These are phyloP conservation scores for Teratosphaeria nubilosa DNA, from an alignment of 2,329 filamentous ascomycete genomes.

Conservation along the genomic window DNA sequence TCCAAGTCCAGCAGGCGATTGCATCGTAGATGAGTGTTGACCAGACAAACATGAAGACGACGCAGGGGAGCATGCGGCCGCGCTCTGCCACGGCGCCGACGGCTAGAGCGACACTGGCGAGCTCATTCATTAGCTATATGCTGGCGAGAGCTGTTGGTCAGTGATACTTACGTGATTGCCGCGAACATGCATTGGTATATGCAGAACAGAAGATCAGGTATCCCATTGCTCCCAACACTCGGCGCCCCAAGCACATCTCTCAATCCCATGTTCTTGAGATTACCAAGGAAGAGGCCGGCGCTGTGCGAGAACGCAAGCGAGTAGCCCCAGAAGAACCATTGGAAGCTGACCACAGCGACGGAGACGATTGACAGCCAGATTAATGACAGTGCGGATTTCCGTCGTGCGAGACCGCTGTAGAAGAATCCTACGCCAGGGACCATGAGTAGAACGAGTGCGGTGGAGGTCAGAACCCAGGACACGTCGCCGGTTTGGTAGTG, in stretches of 20 bases:
- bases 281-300: constrained; percentile 65
- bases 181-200: constrained; percentile 87
- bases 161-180: constrained; percentile 51
- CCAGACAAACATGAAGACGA: constrained; percentile 92
- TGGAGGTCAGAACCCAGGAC: constrained; percentile 65
- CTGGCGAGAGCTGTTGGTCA: background rate
- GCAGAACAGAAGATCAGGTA: constrained; percentile 77
- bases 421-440: constrained; percentile 91
- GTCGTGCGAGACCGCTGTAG: constrained; percentile 79
- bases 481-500: constrained; percentile 82
- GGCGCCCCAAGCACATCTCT: constrained; percentile 63
- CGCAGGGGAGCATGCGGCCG: constrained; percentile 76
- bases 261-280: constrained; percentile 71
- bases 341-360: constrained; percentile 68
- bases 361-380: constrained; percentile 80
- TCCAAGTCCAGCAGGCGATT: constrained; percentile 95
- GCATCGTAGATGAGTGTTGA: constrained; percentile 82
- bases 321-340: constrained; percentile 96
- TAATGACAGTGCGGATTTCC: constrained; percentile 79
- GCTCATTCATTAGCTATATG: constrained; percentile 1
- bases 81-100: constrained; percentile 79
- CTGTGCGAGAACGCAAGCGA: constrained; percentile 72
- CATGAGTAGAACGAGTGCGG: constrained; percentile 81
- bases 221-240: constrained; percentile 59
- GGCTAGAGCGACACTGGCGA: constrained; percentile 61